Percentiles rank a stretch among this genome's conserved stretches.
Evolutionary conservation across 768 basidiomycete species (phyloP).

Genomic region (Lentinula sp.): DNA sequence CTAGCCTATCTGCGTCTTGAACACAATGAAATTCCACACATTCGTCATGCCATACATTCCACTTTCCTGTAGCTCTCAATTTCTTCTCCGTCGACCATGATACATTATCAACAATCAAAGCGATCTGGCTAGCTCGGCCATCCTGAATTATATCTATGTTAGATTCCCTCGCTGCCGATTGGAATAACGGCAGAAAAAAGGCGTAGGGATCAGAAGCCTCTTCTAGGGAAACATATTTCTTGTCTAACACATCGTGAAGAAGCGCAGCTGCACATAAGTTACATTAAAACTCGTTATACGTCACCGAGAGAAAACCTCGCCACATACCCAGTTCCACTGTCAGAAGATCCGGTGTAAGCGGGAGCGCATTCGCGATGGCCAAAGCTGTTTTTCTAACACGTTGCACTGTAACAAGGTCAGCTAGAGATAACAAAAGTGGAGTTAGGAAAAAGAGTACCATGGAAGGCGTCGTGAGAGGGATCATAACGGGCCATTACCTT

Average conservation of each 20-base stretch:
- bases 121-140: constrained; percentile 50
- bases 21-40: constrained; percentile 79
- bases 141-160: constrained; percentile 54
- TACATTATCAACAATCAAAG: constrained; percentile 67
- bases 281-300: constrained; percentile 12
- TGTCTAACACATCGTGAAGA: constrained; percentile 83
- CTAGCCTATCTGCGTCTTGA: constrained; percentile 74
- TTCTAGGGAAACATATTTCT: constrained; percentile 66
- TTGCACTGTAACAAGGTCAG: constrained; percentile 43
- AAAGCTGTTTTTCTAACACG: constrained; percentile 79
- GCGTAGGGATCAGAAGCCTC: constrained; percentile 55
- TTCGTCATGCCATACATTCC: constrained; percentile 62
- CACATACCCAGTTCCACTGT: constrained; percentile 61
- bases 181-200: constrained; percentile 66
- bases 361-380: constrained; percentile 48
- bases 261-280: constrained; percentile 52
- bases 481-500: constrained; percentile 74
- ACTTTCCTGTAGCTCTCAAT: constrained; percentile 44
- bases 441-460: constrained; percentile 39
- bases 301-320: constrained; percentile 19
- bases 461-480: constrained; percentile 74
- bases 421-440: neutral
- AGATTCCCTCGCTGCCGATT: constrained; percentile 31
- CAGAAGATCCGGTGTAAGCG: constrained; percentile 57
- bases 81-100: constrained; percentile 84